Percentiles rank a stretch among this genome's conserved stretches.
Conservation (phyloP, 2,329 filamentous ascomycete genomes). For the Aureobasidium sp. region DNA sequence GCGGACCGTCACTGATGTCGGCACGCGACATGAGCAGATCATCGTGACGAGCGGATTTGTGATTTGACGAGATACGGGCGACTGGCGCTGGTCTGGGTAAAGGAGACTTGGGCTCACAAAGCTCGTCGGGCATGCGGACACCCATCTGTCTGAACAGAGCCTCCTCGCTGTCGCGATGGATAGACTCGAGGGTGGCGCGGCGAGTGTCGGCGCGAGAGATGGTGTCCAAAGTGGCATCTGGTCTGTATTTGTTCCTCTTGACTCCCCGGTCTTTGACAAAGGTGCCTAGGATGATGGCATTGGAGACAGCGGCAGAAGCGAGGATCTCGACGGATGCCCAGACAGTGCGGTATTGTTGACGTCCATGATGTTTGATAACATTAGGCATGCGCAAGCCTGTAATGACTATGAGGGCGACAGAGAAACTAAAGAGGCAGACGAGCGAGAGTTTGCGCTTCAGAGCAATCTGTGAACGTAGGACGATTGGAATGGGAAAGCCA, state of each 20-base stretch:
- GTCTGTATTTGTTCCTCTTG: constrained; percentile 79
- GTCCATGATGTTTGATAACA: constrained; percentile 62
- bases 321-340: constrained; percentile 86
- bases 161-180: constrained; percentile 78
- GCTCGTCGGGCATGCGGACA: constrained; percentile 53
- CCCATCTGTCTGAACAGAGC: constrained; percentile 78
- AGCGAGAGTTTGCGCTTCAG: constrained; percentile 73
- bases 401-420: constrained; percentile 69
- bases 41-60: not conserved
- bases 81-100: constrained; percentile 34
- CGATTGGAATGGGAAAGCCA: constrained; percentile 82
- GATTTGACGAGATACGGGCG: constrained; percentile 30
- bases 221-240: constrained; percentile 45
- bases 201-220: constrained; percentile 50
- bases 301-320: constrained; percentile 79
- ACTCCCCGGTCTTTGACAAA: constrained; percentile 85
- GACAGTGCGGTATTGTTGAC: constrained; percentile 81
- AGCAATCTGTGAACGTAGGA: constrained; percentile 69
- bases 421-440: constrained; percentile 73
- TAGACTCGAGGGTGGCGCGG: constrained; percentile 53
- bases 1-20: not conserved
- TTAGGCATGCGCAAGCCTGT: constrained; percentile 76
- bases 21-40: not conserved
- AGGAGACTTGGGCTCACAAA: constrained; percentile 30
- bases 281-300: constrained; percentile 82